phyloP scores from a whole-genome alignment of 805 yeast species.

The Isabelozyma rhagii region DNA sequence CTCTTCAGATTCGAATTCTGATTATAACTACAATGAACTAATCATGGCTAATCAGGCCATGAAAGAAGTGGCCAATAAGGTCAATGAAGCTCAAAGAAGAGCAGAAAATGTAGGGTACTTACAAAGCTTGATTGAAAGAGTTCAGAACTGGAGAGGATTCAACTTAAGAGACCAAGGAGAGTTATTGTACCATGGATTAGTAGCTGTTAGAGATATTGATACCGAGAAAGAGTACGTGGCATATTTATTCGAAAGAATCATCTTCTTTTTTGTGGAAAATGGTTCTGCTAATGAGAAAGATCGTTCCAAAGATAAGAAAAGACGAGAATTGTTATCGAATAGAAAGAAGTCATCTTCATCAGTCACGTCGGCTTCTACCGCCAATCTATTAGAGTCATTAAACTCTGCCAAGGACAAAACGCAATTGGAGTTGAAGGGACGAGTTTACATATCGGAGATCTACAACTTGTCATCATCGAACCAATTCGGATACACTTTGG shows the following conservation, averaged over 20 bases:
- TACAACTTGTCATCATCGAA: slow-evolving; percentile 38
- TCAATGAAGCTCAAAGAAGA: slow-evolving; percentile 91
- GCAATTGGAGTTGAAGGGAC: slow-evolving; percentile 64
- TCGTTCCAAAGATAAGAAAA: slow-evolving; percentile 25
- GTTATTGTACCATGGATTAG: slow-evolving; percentile 68
- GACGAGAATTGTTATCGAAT: slow-evolving; percentile 40
- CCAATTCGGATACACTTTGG: slow-evolving; percentile 51
- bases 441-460: slow-evolving; percentile 72
- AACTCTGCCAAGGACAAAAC: slow-evolving; percentile 24
- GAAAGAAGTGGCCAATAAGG: slow-evolving; percentile 79
- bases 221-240: slow-evolving; percentile 86
- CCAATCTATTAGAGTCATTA: slow-evolving; percentile 32
- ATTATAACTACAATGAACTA: slow-evolving; percentile 50
- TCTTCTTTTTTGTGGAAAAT: slow-evolving; percentile 44
- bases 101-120: slow-evolving; percentile 79
- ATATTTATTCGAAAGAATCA: slow-evolving; percentile 73
- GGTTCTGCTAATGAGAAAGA: slow-evolving; percentile 10
- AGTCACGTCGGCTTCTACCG: slow-evolving; percentile 34
- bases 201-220: slow-evolving; percentile 64
- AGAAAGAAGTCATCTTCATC: slow-evolving; percentile 50
- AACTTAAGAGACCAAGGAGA: slow-evolving; percentile 80
- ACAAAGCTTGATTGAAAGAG: slow-evolving; percentile 67
- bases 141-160: slow-evolving; percentile 91
- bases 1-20: slow-evolving; percentile 39
- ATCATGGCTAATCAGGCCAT: slow-evolving; percentile 67